Base-by-base conservation (phyloP, 352 stramenopile genomes). In the Phytophthora pinifolia region DNA sequence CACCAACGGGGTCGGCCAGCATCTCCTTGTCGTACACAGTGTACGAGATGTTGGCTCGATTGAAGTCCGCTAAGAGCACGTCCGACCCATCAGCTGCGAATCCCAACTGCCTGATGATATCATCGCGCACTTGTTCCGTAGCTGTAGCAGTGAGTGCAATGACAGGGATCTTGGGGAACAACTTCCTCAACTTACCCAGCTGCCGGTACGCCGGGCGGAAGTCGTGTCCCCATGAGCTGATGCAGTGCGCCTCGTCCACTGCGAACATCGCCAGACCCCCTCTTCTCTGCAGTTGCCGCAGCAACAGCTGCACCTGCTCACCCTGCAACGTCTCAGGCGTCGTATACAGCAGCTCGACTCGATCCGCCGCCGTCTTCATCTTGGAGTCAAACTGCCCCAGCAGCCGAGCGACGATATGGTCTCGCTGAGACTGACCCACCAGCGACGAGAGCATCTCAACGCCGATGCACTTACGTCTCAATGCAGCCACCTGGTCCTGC, bases 191-290 rank as follows among this genome's bases (percentile, higher is more conserved):
- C 15, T 48, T 59, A 1, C 77, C 73, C 35, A 88, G 45, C 8
- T 68, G 67, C 4, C 68, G 73, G 50, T 86, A 88, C 42, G 76
- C 70, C 5, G 88, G 85, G 1, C 92, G 72, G 56, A 98, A 98
- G 66, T 97, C 91, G 64, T 96, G 76, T 57, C 32, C 77, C 89
- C 88, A 97, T 9, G 96, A 87, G 29, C 82, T 95, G 63, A 98
- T 87, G 66, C 91, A 98, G 56, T 98, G 92, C 4, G 88, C 89
- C 56, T 98, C 92, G 51, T 98, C 92, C 29, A 98, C 52, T 45
- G 66, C 79, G 74, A 68, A 96, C 54, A 74, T 81, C 30, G 74
- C 67, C 27, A 83, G 53, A 0, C 51, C 72, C 1, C 65, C 45
- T 13, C 27, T 35, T 38, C 52, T 39, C 32, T 70, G 39, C 32